Base-by-base conservation (phyloP, 2,329 filamentous ascomycete species). In the Calonectria hawksworthii region DNA sequence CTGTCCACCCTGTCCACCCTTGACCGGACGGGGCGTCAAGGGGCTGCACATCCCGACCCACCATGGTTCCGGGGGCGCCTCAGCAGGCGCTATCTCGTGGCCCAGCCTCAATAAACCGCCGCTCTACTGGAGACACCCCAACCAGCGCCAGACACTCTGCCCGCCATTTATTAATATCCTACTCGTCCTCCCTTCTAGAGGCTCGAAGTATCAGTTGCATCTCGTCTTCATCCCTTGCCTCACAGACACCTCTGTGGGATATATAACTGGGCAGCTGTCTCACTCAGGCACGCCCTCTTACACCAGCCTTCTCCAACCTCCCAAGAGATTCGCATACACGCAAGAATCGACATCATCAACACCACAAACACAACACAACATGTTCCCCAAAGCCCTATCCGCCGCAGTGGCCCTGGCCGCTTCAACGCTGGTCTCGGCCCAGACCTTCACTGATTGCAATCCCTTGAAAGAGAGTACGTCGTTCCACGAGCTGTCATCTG, bases 391-490 rank as follows among this genome's bases (percentile, higher is more conserved):
- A 82, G 66, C 88, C 68, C 74, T 90, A 74, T 85, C 87, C 70
- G 80, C 85, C 68, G 84, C 86, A 44, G 82, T 90, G 85, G 86
- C 87, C 76, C 84, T 92, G 18, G 87, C 89, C 78, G 86, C 89
- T 75, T 86, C 88, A 52, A 80, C 84, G 74, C 78, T 91, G 78
- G 90, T 87, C 73, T 85, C 88, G 74, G 90, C 89, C 70, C 90
- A 92, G 87, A 92, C 90, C 74, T 88, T 80, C 80, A 91, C 89
- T n/a, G 81, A 82, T 16, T 92, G 90, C 84, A 87, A 92, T 83
- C 90, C 90, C 65, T 84, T 86, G 68, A 84, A 91, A 86, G 86
- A 88, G 84, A 85, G 88, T 89, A 81, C 81, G 56, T 69, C 81
- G 56, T 69, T 9, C n/a, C 13, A 23, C 38, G 30, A 23, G 10